Percentiles rank a stretch among this genome's conserved stretches.
Conservation (phyloP, 2,329 filamentous ascomycete genomes). For the Alternaria metachromatica region DNA sequence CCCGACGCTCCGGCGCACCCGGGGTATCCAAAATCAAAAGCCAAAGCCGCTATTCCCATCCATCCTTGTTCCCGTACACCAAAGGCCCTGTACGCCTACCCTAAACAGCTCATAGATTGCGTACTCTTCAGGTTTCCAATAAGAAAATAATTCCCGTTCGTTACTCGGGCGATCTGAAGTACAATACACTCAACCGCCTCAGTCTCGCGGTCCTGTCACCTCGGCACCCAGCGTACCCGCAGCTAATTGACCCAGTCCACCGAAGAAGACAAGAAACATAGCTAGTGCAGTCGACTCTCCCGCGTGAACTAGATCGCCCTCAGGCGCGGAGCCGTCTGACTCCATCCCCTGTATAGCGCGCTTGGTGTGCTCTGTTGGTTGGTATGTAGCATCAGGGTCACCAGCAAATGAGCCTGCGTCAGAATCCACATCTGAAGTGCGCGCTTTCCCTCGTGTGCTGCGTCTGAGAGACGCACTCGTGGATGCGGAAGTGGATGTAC, state of each 20-base stretch:
- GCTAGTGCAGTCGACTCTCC: conserved; percentile 47
- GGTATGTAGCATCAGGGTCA: conserved; percentile 36
- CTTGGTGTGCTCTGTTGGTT: conserved; percentile 29
- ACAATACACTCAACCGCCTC: neutral
- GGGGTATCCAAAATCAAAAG: neutral
- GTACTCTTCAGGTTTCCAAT: neutral
- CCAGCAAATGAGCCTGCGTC: conserved; percentile 25
- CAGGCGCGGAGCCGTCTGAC: conserved; percentile 32
- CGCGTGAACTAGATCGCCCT: conserved; percentile 38
- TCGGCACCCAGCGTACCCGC: conserved; percentile 46
- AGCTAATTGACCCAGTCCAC: conserved; percentile 44
- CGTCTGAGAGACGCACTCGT: conserved; percentile 23
- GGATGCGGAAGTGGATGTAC: conserved; percentile 8
- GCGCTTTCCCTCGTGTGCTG: conserved; percentile 25
- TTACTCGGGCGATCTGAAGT: neutral
- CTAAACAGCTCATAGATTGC: neutral
- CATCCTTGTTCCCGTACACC: neutral
- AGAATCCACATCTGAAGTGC: conserved; percentile 23
- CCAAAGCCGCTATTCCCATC: neutral
- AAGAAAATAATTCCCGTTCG: neutral
- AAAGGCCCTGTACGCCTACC: neutral
- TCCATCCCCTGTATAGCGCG: conserved; percentile 37
- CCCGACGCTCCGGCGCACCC: neutral
- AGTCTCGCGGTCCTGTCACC: conserved; percentile 32
- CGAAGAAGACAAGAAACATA: conserved; percentile 42